Evolutionary conservation across 768 basidiomycete genomes (phyloP).

Genomic region (Lyophyllum semitale): DNA sequence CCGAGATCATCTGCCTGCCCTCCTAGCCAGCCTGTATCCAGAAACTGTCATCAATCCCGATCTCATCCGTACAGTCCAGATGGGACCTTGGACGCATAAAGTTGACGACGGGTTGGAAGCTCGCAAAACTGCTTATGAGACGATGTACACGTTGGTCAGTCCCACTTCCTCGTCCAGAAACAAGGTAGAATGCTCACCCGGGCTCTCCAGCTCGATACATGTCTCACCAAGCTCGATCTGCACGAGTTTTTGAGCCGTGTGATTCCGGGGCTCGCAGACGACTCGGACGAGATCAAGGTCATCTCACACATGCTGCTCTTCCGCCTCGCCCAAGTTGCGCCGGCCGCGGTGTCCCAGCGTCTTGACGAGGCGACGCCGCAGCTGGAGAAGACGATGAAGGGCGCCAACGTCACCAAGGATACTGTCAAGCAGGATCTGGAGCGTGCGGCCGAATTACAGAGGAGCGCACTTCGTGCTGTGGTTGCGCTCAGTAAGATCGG

Average conservation of each 20-base stretch:
- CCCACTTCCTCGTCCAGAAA: background rate
- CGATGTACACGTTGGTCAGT: conserved; percentile 90
- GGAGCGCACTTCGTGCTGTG: conserved; percentile 86
- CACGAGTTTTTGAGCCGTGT: conserved; percentile 83
- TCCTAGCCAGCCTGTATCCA: conserved; percentile 83
- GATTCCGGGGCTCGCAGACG: conserved; percentile 81
- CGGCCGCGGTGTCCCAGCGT: conserved; percentile 77
- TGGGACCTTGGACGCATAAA: conserved; percentile 97
- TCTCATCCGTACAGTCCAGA: conserved; percentile 88
- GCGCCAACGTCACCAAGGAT: conserved; percentile 87
- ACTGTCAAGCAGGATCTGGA: conserved; percentile 93
- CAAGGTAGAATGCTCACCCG: background rate
- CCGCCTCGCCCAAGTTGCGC: conserved; percentile 85
- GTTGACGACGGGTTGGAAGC: conserved; percentile 97
- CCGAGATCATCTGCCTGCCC: conserved; percentile 72
- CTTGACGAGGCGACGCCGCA: conserved; percentile 84
- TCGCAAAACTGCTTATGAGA: conserved; percentile 96
- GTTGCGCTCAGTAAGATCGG: conserved; percentile 83
- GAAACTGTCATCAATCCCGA: conserved; percentile 81
- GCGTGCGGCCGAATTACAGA: conserved; percentile 86
- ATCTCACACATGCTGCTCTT: conserved; percentile 95
- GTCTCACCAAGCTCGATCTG: conserved; percentile 83
- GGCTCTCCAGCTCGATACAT: conserved; percentile 77
- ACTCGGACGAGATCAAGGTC: conserved; percentile 96
- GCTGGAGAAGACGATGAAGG: conserved; percentile 88